Evolutionary conservation across 2,329 filamentous ascomycete genomes (phyloP).

Genomic region (Ascochyta fabae): DNA sequence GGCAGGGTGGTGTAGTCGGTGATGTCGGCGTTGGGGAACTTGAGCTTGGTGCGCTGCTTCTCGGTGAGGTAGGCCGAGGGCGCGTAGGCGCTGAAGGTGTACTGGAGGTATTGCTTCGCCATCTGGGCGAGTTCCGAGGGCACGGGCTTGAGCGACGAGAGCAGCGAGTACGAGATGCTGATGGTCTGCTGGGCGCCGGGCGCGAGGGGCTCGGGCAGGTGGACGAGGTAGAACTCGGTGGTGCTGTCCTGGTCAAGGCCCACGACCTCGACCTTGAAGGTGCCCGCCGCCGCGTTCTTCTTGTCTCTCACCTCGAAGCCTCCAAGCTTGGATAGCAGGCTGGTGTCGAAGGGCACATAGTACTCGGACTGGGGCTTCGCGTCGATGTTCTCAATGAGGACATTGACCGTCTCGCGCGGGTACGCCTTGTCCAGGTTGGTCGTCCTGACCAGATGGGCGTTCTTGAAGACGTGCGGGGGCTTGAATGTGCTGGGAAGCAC

Average conservation of each 20-base stretch:
- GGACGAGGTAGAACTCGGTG: conserved; percentile 80
- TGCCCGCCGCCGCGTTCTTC: conserved; percentile 72
- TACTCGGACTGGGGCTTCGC: conserved; percentile 83
- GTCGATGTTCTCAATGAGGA: conserved; percentile 89
- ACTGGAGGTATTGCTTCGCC: conserved; percentile 84
- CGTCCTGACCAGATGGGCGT: conserved; percentile 86
- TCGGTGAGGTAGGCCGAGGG: conserved; percentile 82
- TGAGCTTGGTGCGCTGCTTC: conserved; percentile 98
- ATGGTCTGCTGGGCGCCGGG: conserved; percentile 82
- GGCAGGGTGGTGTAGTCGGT: conserved; percentile 84
- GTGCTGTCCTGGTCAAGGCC: conserved; percentile 59
- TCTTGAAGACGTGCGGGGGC: conserved; percentile 91
- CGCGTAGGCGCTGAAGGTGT: conserved; percentile 84
- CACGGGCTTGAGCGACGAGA: conserved; percentile 79
- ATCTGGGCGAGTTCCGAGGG: conserved; percentile 83
- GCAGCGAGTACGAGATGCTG: conserved; percentile 81
- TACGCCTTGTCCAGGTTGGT: conserved; percentile 95
- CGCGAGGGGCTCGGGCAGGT: conserved; percentile 75
- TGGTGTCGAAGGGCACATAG: conserved; percentile 83
- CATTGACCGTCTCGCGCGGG: conserved; percentile 87
- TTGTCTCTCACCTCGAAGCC: conserved; percentile 92
- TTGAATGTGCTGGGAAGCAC: conserved; percentile 67
- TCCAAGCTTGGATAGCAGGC: conserved; percentile 77
- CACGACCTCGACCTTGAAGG: conserved; percentile 73
- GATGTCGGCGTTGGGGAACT: conserved; percentile 77